phyloP scores from a whole-genome alignment of 176 grass and related monocot genomes.

The Rhynchospora tenuis region DNA sequence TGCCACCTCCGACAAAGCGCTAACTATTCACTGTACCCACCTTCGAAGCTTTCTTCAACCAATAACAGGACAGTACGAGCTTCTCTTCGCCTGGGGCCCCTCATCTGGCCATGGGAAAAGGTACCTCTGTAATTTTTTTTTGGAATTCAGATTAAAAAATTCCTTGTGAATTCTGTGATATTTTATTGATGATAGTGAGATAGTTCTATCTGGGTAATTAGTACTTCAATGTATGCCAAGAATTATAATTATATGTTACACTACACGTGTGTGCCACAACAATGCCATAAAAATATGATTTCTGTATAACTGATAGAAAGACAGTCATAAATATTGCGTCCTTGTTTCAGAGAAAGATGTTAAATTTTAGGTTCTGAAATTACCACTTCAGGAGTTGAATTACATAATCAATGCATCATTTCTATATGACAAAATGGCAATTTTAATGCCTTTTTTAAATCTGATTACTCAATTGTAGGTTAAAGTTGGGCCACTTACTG shows the following conservation, averaged over 20 bases:
- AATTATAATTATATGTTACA: background rate
- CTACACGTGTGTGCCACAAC: background rate
- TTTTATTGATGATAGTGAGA: background rate
- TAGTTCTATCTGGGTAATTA: background rate
- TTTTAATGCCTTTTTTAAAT: background rate
- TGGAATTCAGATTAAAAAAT: background rate
- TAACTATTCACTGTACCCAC: background rate
- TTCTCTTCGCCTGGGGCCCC: slow-evolving; percentile 49
- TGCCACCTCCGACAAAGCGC: background rate
- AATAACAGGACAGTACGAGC: slow-evolving; percentile 15
- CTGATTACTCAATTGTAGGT: slow-evolving; percentile 31
- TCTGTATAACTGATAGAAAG: background rate
- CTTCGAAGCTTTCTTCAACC: background rate
- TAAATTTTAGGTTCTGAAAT: background rate
- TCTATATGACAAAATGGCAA: background rate
- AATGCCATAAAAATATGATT: background rate
- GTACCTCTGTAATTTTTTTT: slow-evolving; percentile 15
- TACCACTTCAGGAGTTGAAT: background rate
- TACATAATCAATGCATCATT: background rate
- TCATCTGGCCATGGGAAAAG: slow-evolving; percentile 99
- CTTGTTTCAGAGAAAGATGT: background rate
- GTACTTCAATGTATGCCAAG: background rate
- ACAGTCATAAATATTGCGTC: background rate
- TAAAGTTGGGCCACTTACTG: slow-evolving; percentile 62
- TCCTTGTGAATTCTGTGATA: background rate